Conservation (phyloP, 805 yeast genomes). For the Wickerhamomyces canadensis region DNA sequence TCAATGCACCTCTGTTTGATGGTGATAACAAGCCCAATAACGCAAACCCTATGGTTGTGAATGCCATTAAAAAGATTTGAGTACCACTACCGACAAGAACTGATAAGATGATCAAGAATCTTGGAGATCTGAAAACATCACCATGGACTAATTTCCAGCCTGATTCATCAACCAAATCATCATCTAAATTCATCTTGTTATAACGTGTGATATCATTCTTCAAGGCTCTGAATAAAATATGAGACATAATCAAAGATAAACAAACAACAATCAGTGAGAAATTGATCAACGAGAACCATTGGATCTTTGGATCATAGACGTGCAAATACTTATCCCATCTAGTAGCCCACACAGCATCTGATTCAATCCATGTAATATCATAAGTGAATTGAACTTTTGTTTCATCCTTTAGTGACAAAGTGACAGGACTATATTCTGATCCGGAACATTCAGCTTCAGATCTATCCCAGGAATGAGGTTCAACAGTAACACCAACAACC, state of each 20-base stretch:
- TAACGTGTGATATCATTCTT: constrained; percentile 82
- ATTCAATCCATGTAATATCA: constrained; percentile 65
- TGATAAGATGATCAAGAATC: constrained; percentile 62
- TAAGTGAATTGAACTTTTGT: constrained; percentile 75
- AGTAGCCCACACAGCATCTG: constrained; percentile 89
- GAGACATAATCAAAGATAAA: constrained; percentile 71
- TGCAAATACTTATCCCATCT: constrained; percentile 97
- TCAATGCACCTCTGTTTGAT: constrained; percentile 87
- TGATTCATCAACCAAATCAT: constrained; percentile 83
- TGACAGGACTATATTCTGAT: constrained; percentile 35
- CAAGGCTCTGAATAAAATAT: constrained; percentile 72
- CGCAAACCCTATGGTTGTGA: constrained; percentile 73
- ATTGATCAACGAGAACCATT: constrained; percentile 91
- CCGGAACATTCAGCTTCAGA: constrained; percentile 30
- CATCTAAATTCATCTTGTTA: constrained; percentile 83
- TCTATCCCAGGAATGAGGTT: constrained; percentile 55
- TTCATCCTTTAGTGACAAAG: constrained; percentile 42
- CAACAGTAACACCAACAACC: constrained; percentile 85
- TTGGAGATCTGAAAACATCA: constrained; percentile 87
- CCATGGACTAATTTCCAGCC: constrained; percentile 98
- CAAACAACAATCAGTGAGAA: constrained; percentile 77
- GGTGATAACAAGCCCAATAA: constrained; percentile 87
- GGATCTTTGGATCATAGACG: constrained; percentile 86
- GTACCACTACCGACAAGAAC: constrained; percentile 83
- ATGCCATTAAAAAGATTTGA: constrained; percentile 74